Conservation (phyloP, 208 protist genomes). For the Trypanosoma cruzi region DNA sequence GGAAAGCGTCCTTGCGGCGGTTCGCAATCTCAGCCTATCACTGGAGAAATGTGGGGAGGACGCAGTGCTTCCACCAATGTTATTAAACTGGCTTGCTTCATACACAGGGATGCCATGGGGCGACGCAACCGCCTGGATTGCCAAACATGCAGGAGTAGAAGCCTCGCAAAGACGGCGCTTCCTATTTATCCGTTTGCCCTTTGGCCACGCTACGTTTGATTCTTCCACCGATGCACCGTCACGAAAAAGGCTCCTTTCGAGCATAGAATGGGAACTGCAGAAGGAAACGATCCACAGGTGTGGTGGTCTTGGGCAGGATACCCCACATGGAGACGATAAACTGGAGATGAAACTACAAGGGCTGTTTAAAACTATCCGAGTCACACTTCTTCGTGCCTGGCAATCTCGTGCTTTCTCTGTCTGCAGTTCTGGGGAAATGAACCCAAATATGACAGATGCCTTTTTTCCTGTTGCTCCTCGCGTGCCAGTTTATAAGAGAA, state of each 20-base stretch:
- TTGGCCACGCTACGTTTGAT: slow-evolving; percentile 7
- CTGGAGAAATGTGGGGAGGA: slow-evolving; percentile 18
- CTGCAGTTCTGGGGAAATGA: neutral
- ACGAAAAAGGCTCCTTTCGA: slow-evolving; percentile 2
- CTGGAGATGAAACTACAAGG: neutral
- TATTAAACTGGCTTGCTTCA: slow-evolving; percentile 48
- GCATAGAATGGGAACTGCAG: slow-evolving; percentile 14
- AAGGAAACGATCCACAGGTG: neutral
- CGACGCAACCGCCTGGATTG: slow-evolving; percentile 28
- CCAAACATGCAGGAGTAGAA: slow-evolving; percentile 1
- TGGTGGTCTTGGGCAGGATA: too few species aligned
- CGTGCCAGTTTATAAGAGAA: neutral
- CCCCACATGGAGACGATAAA: neutral
- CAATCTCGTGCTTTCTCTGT: slow-evolving; percentile 1
- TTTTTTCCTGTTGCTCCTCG: neutral
- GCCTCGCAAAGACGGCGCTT: slow-evolving; percentile 19
- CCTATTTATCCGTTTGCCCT: slow-evolving; percentile 23
- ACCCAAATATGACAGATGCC: neutral
- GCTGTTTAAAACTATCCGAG: slow-evolving; percentile 15
- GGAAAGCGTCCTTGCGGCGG: slow-evolving; percentile 10
- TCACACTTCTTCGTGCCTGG: slow-evolving; percentile 22
- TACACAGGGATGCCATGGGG: slow-evolving; percentile 26
- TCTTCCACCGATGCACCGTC: neutral
- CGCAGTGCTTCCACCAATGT: slow-evolving; percentile 41
- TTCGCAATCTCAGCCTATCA: slow-evolving; percentile 22